Evolutionary conservation across 768 basidiomycete genomes (phyloP).

Genomic region (Agrocybe chaxingu): DNA sequence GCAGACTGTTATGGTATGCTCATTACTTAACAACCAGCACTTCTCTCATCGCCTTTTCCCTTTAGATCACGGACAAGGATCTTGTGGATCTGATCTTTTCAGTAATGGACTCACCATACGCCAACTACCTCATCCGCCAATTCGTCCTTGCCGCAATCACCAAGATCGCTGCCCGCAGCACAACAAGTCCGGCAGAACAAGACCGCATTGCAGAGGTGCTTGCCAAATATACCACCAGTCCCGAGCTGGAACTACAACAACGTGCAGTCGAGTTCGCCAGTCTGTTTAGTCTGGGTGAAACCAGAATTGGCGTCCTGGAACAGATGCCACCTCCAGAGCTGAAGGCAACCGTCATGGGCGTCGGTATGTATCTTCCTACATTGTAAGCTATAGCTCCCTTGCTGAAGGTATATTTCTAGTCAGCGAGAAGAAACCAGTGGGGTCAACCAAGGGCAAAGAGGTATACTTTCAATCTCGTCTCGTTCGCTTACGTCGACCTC

Average conservation of each 20-base stretch:
- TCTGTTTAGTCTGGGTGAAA: slow-evolving; percentile 74
- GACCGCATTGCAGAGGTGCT: slow-evolving; percentile 78
- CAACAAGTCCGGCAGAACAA: slow-evolving; percentile 64
- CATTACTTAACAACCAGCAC: not conserved
- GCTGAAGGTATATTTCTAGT: slow-evolving; percentile 40
- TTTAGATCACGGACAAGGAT: slow-evolving; percentile 75
- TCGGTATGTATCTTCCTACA: slow-evolving; percentile 49
- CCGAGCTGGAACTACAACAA: slow-evolving; percentile 94
- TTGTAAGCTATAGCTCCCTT: not conserved
- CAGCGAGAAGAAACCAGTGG: slow-evolving; percentile 95
- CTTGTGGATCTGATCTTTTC: slow-evolving; percentile 84
- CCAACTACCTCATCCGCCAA: slow-evolving; percentile 87
- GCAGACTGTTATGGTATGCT: slow-evolving; percentile 59
- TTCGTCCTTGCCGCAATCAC: slow-evolving; percentile 88
- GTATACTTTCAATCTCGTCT: slow-evolving; percentile 31
- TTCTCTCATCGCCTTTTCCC: not conserved
- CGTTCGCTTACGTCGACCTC: slow-evolving; percentile 5
- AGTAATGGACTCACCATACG: slow-evolving; percentile 90
- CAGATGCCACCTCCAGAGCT: slow-evolving; percentile 99
- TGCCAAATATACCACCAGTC: slow-evolving; percentile 78
- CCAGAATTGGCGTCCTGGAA: slow-evolving; percentile 84
- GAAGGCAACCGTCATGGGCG: slow-evolving; percentile 94
- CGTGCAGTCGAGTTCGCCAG: slow-evolving; percentile 93
- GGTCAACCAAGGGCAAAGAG: slow-evolving; percentile 81
- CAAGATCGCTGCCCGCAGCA: slow-evolving; percentile 83